phyloP scores from a whole-genome alignment of 2,329 filamentous ascomycete species.

The Sphaerulina populicola region DNA sequence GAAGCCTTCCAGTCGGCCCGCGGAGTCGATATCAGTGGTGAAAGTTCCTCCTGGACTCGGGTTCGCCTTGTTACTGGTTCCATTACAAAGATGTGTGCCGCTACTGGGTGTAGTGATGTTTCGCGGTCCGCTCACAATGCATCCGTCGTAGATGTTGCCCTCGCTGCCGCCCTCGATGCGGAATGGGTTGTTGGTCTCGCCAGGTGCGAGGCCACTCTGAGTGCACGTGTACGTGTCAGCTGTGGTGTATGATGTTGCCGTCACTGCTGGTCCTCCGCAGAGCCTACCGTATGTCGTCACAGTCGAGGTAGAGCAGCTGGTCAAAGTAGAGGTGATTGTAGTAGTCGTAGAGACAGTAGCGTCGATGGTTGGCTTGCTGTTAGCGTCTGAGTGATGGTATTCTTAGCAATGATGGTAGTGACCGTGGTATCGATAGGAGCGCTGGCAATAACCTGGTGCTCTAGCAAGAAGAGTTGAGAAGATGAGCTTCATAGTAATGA shows the following conservation, averaged over 20 bases:
- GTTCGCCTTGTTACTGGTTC: conserved; percentile 14
- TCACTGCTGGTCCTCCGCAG: not conserved
- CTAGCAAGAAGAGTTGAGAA: not conserved
- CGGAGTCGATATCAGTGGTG: conserved; percentile 17
- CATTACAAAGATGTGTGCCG: conserved; percentile 19
- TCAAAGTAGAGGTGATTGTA: not conserved
- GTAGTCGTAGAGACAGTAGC: conserved; percentile 1
- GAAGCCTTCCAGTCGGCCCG: conserved; percentile 10
- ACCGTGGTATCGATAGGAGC: not conserved
- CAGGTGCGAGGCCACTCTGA: not conserved
- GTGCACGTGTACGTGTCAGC: not conserved
- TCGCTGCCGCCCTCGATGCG: conserved; percentile 22
- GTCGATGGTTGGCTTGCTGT: not conserved
- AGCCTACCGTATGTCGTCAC: not conserved
- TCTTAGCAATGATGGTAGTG: not conserved
- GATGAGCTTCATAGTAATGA: not conserved
- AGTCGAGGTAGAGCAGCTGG: not conserved
- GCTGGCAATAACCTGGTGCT: not conserved
- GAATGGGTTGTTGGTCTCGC: conserved; percentile 7
- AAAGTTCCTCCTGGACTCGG: conserved; percentile 14
- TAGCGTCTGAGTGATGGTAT: not conserved
- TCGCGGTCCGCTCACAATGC: conserved; percentile 12
- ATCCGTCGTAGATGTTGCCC: conserved; percentile 21
- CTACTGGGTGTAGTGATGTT: conserved; percentile 18
- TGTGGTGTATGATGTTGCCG: conserved; percentile 10